Evolutionary conservation across 345 rosid genomes (phyloP).

Genomic region (Sonneratia caseolaris): DNA sequence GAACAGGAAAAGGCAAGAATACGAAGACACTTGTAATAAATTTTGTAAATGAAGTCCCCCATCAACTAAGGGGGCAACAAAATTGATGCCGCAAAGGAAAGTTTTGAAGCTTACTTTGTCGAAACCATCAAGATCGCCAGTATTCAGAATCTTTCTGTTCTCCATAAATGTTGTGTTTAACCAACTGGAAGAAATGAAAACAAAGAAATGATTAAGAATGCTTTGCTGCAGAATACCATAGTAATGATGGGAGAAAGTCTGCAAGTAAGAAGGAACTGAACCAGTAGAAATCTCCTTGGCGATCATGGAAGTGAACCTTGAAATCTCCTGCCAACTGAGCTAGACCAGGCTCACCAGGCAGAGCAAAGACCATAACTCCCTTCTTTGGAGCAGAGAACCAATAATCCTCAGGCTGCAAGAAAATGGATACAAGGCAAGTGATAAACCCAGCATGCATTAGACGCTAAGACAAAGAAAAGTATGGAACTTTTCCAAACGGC

Average conservation of each 20-base stretch:
- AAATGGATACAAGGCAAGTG: not conserved
- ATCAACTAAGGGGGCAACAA: not conserved
- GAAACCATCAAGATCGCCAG: constrained; percentile 75
- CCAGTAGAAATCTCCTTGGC: constrained; percentile 95
- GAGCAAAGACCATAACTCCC: constrained; percentile 79
- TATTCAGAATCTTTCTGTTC: constrained; percentile 57
- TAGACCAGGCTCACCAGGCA: constrained; percentile 94
- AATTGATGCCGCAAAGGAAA: not conserved
- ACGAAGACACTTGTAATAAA: not conserved
- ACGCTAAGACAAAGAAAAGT: not conserved
- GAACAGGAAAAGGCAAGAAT: not conserved
- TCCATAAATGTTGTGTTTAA: constrained; percentile 76
- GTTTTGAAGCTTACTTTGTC: constrained; percentile 51
- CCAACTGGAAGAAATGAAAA: constrained; percentile 48
- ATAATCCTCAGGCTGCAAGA: constrained; percentile 77
- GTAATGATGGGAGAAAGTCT: not conserved
- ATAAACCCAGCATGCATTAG: not conserved
- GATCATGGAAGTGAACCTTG: constrained; percentile 83
- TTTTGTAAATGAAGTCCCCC: no score
- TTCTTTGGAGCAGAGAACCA: constrained; percentile 88
- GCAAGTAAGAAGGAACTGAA: constrained; percentile 14
- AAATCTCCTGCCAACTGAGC: constrained; percentile 72
- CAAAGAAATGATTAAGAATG: not conserved
- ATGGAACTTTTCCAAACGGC: constrained; percentile 1
- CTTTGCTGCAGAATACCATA: not conserved